A percentile compares a stretch with the other conserved stretches of the same genome.
Conservation (phyloP, 2,329 filamentous ascomycete genomes). For the Xylariomycetidae sp. region DNA sequence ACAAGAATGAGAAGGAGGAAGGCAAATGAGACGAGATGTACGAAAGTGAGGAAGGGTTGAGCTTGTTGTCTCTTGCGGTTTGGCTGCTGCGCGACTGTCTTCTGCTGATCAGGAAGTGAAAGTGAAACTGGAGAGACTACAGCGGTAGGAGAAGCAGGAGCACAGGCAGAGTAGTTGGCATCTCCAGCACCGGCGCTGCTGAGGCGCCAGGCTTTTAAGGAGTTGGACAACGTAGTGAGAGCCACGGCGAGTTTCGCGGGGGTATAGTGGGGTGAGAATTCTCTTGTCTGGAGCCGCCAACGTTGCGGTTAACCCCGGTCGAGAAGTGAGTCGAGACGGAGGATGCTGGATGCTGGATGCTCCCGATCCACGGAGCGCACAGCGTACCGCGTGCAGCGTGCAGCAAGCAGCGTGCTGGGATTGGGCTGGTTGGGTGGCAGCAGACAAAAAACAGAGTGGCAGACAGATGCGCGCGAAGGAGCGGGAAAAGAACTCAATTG, state of each 20-base stretch:
- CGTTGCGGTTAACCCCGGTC: too few relatives aligned
- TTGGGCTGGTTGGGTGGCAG: too few relatives aligned
- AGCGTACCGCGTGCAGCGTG: too few relatives aligned
- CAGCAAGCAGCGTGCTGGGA: too few relatives aligned
- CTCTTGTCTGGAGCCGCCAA: too few relatives aligned
- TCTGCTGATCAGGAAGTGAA: conserved; percentile 6
- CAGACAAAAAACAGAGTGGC: too few relatives aligned
- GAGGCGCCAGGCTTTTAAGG: conserved; percentile 23
- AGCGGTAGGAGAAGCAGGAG: conserved; percentile 3
- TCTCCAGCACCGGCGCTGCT: conserved; percentile 25
- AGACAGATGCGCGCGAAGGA: too few relatives aligned
- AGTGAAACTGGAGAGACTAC: not conserved
- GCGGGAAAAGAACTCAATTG: too few relatives aligned
- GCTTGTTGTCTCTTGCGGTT: conserved; percentile 8
- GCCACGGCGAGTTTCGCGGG: conserved; percentile 29
- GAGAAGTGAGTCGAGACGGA: too few relatives aligned
- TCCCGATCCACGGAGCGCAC: too few relatives aligned
- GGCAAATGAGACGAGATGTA: conserved; percentile 19
- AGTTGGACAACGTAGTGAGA: conserved; percentile 15
- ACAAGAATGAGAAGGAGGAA: conserved; percentile 23
- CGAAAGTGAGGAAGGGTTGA: conserved; percentile 13
- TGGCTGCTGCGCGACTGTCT: conserved; percentile 6
- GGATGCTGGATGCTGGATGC: too few relatives aligned
- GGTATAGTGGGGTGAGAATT: conserved; percentile 25
- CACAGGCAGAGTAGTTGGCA: conserved; percentile 4